Evolutionary conservation across 345 rosid species (phyloP), one percentile per base, ranked within the genome.

Genomic region (Heritiera fomes): DNA sequence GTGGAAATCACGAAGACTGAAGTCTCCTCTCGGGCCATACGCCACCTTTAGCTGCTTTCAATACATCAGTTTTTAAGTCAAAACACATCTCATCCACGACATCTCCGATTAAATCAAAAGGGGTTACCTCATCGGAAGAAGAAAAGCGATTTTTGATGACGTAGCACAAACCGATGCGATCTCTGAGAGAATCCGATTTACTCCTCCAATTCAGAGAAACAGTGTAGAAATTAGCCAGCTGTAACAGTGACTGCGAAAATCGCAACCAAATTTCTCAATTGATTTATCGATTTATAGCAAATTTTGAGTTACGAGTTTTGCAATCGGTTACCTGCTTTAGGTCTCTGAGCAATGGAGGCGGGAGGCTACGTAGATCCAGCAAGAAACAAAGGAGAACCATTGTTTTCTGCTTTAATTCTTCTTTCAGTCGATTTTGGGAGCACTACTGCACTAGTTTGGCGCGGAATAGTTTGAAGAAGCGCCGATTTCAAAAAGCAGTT

Each of bases 311-410:
- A 5, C 23, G 40, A 62, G 40, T 71, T 53, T 12, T 10, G 43
- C 23, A 7, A 38, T 55, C n/a, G 7, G 50, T 20, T 62, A 92
- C 98, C 94, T 95, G 94, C 86, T 93, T 89, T 55, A 93, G 75
- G 77, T 90, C 87, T 76, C 77, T 83, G 47, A 91, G 87, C 80
- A 86, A 79, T 70, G 90, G 75, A 80, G 91, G 91, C 59, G 93
- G 77, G n/a, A 93, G 82, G 82, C 84, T 82, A 0, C 91, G 88
- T 50, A 95, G 82, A 89, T 95, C 97, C 87, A 91, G 79, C 73
- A 91, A 87, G 85, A 91, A 93, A 68, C 94, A 95, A 38, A 91
- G 15, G 8, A 86, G 81, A 78, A 85, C 95, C 98, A 93, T 92
- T 79, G 76, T 72, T 38, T 76, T 17, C 14, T 34, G 40, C 52